Percentiles rank a stretch among this genome's conserved stretches.
These are phyloP conservation scores for Hygrophoropsis aurantiaca DNA, from an alignment of 768 basidiomycete species.

Conservation along the genomic window DNA sequence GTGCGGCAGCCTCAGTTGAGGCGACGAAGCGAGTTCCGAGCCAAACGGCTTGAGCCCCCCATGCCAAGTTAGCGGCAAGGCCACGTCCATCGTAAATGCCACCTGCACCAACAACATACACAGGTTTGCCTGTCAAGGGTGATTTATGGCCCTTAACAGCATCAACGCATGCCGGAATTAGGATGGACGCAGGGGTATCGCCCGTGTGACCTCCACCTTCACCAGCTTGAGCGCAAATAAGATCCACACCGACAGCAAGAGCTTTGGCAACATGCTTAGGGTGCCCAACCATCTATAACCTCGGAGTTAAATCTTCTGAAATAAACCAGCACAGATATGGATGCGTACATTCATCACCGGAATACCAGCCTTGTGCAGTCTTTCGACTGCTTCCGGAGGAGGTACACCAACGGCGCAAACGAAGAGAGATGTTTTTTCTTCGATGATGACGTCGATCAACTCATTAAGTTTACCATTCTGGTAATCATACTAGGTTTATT, in stretches of 20 bases:
- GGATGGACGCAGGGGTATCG: slow-evolving; percentile 76
- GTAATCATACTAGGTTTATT: slow-evolving; percentile 69
- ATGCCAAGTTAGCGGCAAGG: slow-evolving; percentile 83
- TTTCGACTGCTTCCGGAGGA: slow-evolving; percentile 75
- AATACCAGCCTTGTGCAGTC: slow-evolving; percentile 81
- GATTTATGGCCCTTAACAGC: slow-evolving; percentile 74
- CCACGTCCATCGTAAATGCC: slow-evolving; percentile 89
- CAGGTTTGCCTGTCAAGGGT: slow-evolving; percentile 76
- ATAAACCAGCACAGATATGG: neutral
- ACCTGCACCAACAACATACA: slow-evolving; percentile 90
- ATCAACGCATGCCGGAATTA: slow-evolving; percentile 91
- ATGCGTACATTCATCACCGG: slow-evolving; percentile 81
- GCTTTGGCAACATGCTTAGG: slow-evolving; percentile 86
- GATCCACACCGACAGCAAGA: slow-evolving; percentile 80
- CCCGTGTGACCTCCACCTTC: slow-evolving; percentile 93
- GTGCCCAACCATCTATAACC: slow-evolving; percentile 85
- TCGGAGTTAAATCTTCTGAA: too few species aligned
- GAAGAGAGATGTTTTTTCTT: slow-evolving; percentile 85
- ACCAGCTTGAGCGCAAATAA: slow-evolving; percentile 93
- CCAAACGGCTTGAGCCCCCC: slow-evolving; percentile 91
- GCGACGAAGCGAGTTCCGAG: slow-evolving; percentile 90
- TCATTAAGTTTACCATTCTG: slow-evolving; percentile 84
- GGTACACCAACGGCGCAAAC: slow-evolving; percentile 92
- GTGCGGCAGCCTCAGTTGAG: slow-evolving; percentile 74
- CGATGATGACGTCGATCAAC: slow-evolving; percentile 87